Base-by-base conservation (phyloP, 2,329 filamentous ascomycete genomes). In the Didymella arachidicola region DNA sequence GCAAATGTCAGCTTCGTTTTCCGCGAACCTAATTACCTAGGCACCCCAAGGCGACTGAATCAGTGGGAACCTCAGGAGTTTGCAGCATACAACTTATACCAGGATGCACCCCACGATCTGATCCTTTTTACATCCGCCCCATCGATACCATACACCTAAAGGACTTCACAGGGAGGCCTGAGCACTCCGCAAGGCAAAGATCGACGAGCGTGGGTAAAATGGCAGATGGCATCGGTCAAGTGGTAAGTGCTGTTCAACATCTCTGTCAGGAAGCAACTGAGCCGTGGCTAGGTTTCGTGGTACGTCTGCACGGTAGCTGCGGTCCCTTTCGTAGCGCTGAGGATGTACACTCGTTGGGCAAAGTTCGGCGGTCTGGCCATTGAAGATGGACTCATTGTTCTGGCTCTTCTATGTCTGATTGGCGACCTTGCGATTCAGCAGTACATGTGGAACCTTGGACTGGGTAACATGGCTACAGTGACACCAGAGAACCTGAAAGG, bases 381-480 rank as follows among this genome's bases (percentile, higher is more conserved):
- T 16, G 73, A 76, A 34, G 75, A 77, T 58, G 69, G 59, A 43
- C 68, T 77, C 39, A 62, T 77, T 29, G 42, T 71, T 5, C 55
- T 75, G 39, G 66, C 73, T 16, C 45, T 70, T 50, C 57, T 63
- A 46, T 77, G 74, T 60, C 67, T 77, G 4, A 66, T 74, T 22
- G 72, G 65, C 19, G 72, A 74, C 51, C 57, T 76, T 52, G 65
- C 50, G 16, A 75, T 75, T 29, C 75, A 76, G 42, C 73, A 77
- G 22, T 65, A 73, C 41, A 75, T 74, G 71, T 74, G 70, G 71
- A 65, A 71, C 32, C 55, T 70, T n/a, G 73, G 73, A 32, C 60
- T 69, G 16, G 65, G 65, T 25, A 55, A 72, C 43, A 66, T 69
- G 60, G 52, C 62, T 1, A 54, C 38, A 2, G 53, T 65, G 4